Base-by-base conservation (phyloP, 345 rosid genomes). In the Linum usitatissimum region DNA sequence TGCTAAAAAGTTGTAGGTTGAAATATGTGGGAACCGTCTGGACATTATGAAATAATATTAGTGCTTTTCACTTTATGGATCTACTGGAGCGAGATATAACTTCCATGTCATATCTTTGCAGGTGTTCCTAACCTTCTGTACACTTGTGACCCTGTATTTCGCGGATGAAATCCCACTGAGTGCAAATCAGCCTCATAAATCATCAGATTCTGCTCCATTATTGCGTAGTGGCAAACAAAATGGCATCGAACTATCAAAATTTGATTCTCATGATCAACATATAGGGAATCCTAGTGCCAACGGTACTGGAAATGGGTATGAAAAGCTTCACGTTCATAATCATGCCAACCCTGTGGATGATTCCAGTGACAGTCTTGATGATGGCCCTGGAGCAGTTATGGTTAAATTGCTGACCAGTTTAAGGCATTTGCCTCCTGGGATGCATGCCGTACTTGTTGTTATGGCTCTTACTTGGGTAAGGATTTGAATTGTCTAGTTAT, bases 381-480 rank as follows among this genome's bases (percentile, higher is more conserved):
- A 90, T 76, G 86, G 97, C 42, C 96, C 97, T 67, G 95, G 92
- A 70, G 95, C 95, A 64, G 92, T 90, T 57, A 28, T 93, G 62
- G 97, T 93, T 65, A 90, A 93, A 75, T 76, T 90, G 61, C 74
- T 93, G 80, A 93, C 95, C 62, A 93, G 97, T 82, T 81, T 93
- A 74, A 82, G 99, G 83, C 92, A 87, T 77, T 80, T 90, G 60
- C 92, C 97, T 12, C 95, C 92, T 55, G 85, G 87, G 60, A 93
- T 93, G 97, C 90, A 86, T 70, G 76, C 97, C 0, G 97, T 90
- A 70, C 95, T 93, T 49, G 60, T 83, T 55, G 99, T 93, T 58
- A 90, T 88, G 95, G 96, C 97, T 73, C 87, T 93, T 65, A 86
- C 88, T 60, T 93, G 99, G 99, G 99, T 90, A 75, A 70, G 87